Evolutionary conservation across 2,329 filamentous ascomycete species (phyloP), one percentile per base, ranked within the genome.

Genomic region (Venturia nashicola): DNA sequence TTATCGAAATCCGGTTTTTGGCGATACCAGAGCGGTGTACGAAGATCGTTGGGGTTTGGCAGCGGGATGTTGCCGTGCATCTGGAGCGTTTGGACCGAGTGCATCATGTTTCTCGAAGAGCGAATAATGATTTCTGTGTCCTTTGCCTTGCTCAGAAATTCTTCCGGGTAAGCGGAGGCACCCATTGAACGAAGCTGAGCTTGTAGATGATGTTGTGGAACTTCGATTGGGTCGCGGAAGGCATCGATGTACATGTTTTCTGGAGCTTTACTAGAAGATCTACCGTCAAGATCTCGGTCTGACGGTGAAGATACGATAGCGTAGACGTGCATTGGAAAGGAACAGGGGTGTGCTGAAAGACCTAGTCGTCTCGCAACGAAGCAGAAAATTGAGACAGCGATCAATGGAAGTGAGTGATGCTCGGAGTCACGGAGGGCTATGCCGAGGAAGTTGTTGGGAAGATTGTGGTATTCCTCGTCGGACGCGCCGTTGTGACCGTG

Each of bases 401-500:
- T 88, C 61, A 97, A 81, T 1, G 93, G 94, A 9, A 97, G 80
- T 1, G 91, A 93, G 36, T 89, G 86, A 70, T 96, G 91, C 0
- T 83, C 81, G 7, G 83, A 76, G 61, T 89, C 86, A 43, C 84
- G 86, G 54, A 97, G 78, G 4, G 89, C 90, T 66, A 95, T 80
- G 11, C 91, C 91, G 64, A 99, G 86, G 69, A 96, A 89, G 69
- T 90, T 95, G 74, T 97, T 96, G 66, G 89, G 85, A 65, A 97
- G 76, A 65, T 88, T 86, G 68, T 90, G 86, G 72, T 94, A 97
- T 51, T 78, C 72, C 8, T 85, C 83, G n/a, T 84, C 76, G n/a
- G 81, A 40, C 64, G 91, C 82, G 55, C 91, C 91, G 1, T 84
- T 84, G 68, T 96, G 82, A 63, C 88, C 85, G 44, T 85, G 82